Percentiles rank a stretch among this genome's conserved stretches.
Evolutionary conservation across 2,329 filamentous ascomycete genomes (phyloP).

Genomic region (Aureobasidium subglaciale): DNA sequence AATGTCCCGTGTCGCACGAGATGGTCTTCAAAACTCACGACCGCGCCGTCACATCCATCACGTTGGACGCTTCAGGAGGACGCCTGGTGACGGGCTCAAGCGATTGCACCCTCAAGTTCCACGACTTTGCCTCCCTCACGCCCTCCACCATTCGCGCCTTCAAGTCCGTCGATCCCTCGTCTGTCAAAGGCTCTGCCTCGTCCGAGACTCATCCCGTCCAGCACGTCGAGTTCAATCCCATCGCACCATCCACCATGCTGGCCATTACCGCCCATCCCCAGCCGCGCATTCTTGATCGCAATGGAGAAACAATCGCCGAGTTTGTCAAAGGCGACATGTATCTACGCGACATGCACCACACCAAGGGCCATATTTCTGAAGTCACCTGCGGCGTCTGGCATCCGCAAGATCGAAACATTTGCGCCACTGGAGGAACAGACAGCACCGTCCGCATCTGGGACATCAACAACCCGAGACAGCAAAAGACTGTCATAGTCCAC

Average conservation of each 20-base stretch:
- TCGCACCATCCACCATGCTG: constrained; percentile 71
- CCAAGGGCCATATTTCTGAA: constrained; percentile 92
- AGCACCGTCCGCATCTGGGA: constrained; percentile 97
- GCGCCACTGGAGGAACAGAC: constrained; percentile 87
- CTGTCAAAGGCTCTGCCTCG: constrained; percentile 57
- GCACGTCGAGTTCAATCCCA: constrained; percentile 77
- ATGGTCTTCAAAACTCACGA: constrained; percentile 89
- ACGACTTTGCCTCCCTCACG: constrained; percentile 94
- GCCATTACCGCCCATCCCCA: constrained; percentile 86
- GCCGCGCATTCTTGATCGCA: constrained; percentile 79
- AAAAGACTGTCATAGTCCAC: constrained; percentile 92
- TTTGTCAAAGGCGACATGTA: constrained; percentile 99
- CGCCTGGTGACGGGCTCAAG: constrained; percentile 84
- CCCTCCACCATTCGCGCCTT: constrained; percentile 91
- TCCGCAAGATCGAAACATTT: constrained; percentile 74
- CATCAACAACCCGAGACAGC: constrained; percentile 78
- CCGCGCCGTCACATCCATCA: constrained; percentile 73
- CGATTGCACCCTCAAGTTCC: constrained; percentile 85
- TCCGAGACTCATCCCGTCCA: constrained; percentile 84
- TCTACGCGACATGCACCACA: constrained; percentile 91
- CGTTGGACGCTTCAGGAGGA: constrained; percentile 77
- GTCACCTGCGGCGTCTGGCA: constrained; percentile 87
- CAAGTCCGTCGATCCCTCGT: constrained; percentile 81
- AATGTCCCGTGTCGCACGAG: constrained; percentile 89
- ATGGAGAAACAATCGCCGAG: constrained; percentile 77